Percentiles rank a stretch among this genome's conserved stretches.
phyloP scores from a whole-genome alignment of 2,329 filamentous ascomycete genomes.

The Trichoderma sp. region DNA sequence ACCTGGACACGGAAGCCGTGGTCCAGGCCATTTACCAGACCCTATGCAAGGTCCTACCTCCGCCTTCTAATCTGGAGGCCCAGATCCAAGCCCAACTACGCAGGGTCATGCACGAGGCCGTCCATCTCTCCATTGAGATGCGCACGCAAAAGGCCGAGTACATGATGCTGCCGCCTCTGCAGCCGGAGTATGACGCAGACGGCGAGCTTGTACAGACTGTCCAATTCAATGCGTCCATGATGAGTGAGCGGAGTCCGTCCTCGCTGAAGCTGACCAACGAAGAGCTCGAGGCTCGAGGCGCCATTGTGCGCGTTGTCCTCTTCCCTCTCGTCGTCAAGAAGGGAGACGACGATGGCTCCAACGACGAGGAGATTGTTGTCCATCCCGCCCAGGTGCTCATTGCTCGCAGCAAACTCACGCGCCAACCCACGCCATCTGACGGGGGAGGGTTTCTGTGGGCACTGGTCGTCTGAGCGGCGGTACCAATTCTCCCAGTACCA shows the following conservation, averaged over 20 bases:
- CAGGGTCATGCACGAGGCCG: conserved; percentile 84
- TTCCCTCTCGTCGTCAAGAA: conserved; percentile 98
- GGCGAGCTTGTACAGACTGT: conserved; percentile 88
- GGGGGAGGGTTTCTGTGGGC: conserved; percentile 47
- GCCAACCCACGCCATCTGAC: conserved; percentile 50
- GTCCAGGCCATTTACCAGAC: conserved; percentile 82
- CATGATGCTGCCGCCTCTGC: conserved; percentile 94
- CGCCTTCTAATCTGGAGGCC: conserved; percentile 75
- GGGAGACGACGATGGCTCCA: conserved; percentile 82
- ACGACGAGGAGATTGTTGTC: conserved; percentile 93
- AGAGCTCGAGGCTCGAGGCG: conserved; percentile 72
- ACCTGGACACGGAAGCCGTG: conserved; percentile 93
- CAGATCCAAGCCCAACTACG: conserved; percentile 83
- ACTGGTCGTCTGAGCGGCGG: conserved; percentile 42
- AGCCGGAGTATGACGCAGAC: conserved; percentile 91
- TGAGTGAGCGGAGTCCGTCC: conserved; percentile 84
- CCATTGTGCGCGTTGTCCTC: conserved; percentile 85
- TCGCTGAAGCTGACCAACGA: conserved; percentile 62
- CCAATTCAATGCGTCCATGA: conserved; percentile 86
- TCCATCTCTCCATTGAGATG: conserved; percentile 94
- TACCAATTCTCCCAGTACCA: conserved; percentile 27
- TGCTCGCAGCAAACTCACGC: conserved; percentile 50
- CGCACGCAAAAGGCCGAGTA: conserved; percentile 95
- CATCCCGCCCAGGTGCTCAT: conserved; percentile 93
- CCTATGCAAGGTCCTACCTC: conserved; percentile 80